phyloP scores from a whole-genome alignment of 108 stramenopile species.

The Bacterosira constricta region DNA sequence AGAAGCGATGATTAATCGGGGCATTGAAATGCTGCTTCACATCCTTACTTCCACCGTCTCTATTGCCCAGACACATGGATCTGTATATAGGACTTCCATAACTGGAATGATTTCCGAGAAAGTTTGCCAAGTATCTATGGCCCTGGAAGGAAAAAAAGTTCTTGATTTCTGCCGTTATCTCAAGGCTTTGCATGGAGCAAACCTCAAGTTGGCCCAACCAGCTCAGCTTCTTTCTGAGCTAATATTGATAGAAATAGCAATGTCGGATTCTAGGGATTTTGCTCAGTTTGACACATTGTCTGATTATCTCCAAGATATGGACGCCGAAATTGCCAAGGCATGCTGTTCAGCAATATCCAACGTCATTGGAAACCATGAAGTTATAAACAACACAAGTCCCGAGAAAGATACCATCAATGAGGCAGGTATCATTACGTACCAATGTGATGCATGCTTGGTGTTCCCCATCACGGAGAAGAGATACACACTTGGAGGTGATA shows the following conservation, averaged over 20 bases:
- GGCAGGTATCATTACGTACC: constrained; percentile 36
- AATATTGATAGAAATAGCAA: constrained; percentile 40
- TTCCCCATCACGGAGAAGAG: constrained; percentile 68
- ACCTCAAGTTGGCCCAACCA: constrained; percentile 11
- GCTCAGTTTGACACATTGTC: constrained; percentile 42
- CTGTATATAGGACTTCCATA: constrained; percentile 23
- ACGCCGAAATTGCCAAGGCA: constrained; percentile 34
- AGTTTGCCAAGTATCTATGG: constrained; percentile 29
- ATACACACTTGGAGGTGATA: constrained; percentile 70
- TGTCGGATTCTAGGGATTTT: constrained; percentile 20
- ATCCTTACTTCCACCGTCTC: constrained; percentile 16
- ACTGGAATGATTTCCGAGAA: constrained; percentile 17
- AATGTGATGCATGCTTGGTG: constrained; percentile 74
- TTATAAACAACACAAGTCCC: constrained; percentile 1
- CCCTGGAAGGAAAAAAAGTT: constrained; percentile 34
- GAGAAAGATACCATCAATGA: constrained; percentile 18
- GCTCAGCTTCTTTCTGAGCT: constrained; percentile 29
- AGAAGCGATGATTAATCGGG: constrained; percentile 13
- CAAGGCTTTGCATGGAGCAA: constrained; percentile 15
- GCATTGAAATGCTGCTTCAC: constrained; percentile 21
- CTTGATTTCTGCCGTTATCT: constrained; percentile 25
- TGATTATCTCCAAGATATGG: constrained; percentile 16
- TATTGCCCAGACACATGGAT: constrained; percentile 22
- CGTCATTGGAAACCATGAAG: neutral
- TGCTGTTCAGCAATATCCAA: constrained; percentile 31